These are phyloP conservation scores for Wilhelminamyces savonicus DNA, from an alignment of 805 yeast species.

Conservation along the genomic window DNA sequence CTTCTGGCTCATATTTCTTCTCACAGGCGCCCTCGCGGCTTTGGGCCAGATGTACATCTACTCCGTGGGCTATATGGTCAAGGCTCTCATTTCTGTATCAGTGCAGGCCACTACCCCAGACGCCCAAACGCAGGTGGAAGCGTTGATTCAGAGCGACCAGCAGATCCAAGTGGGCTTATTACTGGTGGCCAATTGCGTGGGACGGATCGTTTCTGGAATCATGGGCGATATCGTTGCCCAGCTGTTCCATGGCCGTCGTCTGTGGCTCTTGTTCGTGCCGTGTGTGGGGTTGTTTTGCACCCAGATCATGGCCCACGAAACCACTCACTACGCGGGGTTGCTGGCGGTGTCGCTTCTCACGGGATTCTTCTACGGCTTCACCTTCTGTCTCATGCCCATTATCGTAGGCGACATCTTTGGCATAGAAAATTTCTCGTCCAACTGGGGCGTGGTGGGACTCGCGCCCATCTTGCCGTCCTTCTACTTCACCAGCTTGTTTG, in stretches of 20 bases:
- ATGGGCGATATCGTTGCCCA: slow-evolving; percentile 55
- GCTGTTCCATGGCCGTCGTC: slow-evolving; percentile 39
- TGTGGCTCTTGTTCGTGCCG: slow-evolving; percentile 52
- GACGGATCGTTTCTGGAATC: slow-evolving; percentile 59
- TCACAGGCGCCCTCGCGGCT: slow-evolving; percentile 35
- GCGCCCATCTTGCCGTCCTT: slow-evolving; percentile 62
- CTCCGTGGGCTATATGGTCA: slow-evolving; percentile 41
- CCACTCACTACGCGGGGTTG: slow-evolving; percentile 29
- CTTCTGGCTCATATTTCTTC: slow-evolving; percentile 34
- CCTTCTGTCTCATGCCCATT: slow-evolving; percentile 70
- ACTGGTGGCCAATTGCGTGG: slow-evolving; percentile 61
- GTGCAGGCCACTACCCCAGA: slow-evolving; percentile 6
- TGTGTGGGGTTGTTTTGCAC: slow-evolving; percentile 39
- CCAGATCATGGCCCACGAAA: slow-evolving; percentile 41
- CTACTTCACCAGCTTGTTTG: slow-evolving; percentile 56
- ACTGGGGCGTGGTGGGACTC: slow-evolving; percentile 67
- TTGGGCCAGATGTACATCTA: slow-evolving; percentile 43
- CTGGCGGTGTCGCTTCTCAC: slow-evolving; percentile 48
- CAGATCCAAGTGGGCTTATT: slow-evolving; percentile 68
- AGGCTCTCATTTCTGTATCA: slow-evolving; percentile 24
- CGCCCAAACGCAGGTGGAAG: slow-evolving; percentile 13
- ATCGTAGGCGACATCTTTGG: slow-evolving; percentile 73
- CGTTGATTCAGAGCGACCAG: slow-evolving; percentile 48
- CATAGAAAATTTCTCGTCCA: slow-evolving; percentile 55
- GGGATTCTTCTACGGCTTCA: slow-evolving; percentile 69